phyloP scores from a whole-genome alignment of 257 asterid genomes.

The Solanum bulbocastanum region DNA sequence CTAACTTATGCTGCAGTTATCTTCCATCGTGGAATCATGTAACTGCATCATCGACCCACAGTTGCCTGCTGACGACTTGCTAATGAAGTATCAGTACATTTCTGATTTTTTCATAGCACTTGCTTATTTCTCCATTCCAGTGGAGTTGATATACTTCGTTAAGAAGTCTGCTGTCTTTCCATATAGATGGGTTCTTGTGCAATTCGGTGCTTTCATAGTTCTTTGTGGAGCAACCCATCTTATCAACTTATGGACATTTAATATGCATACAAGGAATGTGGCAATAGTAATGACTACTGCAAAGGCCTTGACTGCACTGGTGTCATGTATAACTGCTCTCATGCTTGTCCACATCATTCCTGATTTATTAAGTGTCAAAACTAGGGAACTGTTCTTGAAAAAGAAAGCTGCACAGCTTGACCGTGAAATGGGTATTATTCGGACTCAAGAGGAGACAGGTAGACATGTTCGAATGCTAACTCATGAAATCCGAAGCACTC shows the following conservation, averaged over 20 bases:
- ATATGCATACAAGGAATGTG: constrained; percentile 74
- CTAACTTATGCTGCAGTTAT: not conserved
- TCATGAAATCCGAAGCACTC: constrained; percentile 97
- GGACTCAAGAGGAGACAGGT: constrained; percentile 96
- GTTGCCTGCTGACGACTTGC: constrained; percentile 85
- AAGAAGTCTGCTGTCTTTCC: constrained; percentile 98
- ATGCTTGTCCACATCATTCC: constrained; percentile 95
- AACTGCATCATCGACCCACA: constrained; percentile 92
- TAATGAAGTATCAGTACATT: constrained; percentile 93
- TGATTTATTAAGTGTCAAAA: constrained; percentile 86
- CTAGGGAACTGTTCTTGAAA: constrained; percentile 82
- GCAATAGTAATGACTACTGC: constrained; percentile 93
- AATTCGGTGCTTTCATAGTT: constrained; percentile 97
- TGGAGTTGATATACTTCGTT: constrained; percentile 92
- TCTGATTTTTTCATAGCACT: constrained; percentile 98
- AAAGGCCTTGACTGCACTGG: constrained; percentile 76
- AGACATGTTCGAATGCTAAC: constrained; percentile 98
- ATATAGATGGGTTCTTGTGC: constrained; percentile 97
- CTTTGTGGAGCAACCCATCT: constrained; percentile 98
- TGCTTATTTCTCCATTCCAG: constrained; percentile 95
- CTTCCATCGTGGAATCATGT: constrained; percentile 47
- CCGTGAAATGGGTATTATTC: constrained; percentile 93
- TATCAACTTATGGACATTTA: constrained; percentile 86
- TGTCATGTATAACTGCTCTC: constrained; percentile 91
- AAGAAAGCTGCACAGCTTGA: constrained; percentile 92